These are phyloP conservation scores for Dissophora globulifera DNA, from an alignment of 192 early-diverging fungal genomes.

Conservation along the genomic window DNA sequence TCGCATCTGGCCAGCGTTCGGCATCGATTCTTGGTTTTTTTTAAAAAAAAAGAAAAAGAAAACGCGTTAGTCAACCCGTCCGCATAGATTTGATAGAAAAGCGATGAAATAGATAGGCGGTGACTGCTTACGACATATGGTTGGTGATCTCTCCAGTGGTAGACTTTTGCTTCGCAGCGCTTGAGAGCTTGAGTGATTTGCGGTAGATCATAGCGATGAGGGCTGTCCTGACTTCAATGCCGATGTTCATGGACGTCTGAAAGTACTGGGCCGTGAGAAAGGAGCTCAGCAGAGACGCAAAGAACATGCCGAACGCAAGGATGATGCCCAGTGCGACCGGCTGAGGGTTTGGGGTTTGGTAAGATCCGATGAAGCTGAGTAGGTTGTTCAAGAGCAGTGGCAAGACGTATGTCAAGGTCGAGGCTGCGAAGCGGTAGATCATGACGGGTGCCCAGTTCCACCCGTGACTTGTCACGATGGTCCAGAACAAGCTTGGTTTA, in stretches of 20 bases:
- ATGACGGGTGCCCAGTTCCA: conserved; percentile 30
- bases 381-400: conserved; percentile 49
- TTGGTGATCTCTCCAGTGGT: conserved; percentile 58
- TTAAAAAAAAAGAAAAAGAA: too few species aligned
- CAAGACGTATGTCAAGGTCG: conserved; percentile 34
- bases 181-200: conserved; percentile 52
- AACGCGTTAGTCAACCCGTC: too few species aligned
- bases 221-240: conserved; percentile 48
- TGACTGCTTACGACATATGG: too few species aligned
- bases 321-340: conserved; percentile 45
- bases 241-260: conserved; percentile 23
- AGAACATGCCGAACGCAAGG: conserved; percentile 53
- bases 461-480: conserved; percentile 17
- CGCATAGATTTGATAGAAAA: too few species aligned
- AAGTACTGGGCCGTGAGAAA: conserved; percentile 45
- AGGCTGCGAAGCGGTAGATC: conserved; percentile 17
- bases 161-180: conserved; percentile 48
- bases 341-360: conserved; percentile 8
- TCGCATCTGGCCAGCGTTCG: too few species aligned
- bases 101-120: too few species aligned
- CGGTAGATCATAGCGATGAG: conserved; percentile 55
- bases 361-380: conserved; percentile 39
- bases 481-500: conserved; percentile 29
- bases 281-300: conserved; percentile 31
- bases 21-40: too few species aligned